Conservation (phyloP, 1,139 yeast species). For the Meyerozyma elateridarum region DNA sequence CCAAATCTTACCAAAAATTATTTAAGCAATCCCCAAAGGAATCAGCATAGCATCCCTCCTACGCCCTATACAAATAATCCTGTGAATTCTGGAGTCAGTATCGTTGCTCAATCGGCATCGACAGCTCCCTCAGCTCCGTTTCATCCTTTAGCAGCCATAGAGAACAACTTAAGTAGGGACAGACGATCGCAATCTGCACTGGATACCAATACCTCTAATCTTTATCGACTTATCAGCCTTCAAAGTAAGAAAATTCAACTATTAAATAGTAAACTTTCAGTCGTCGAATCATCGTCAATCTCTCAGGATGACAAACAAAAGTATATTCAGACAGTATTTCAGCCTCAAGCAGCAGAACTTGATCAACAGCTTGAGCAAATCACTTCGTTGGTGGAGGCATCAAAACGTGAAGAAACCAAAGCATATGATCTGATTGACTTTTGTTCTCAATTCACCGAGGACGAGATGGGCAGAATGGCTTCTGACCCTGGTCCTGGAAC, state of each 20-base stretch:
- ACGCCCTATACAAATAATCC: too few relatives aligned
- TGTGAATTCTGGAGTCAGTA: too few relatives aligned
- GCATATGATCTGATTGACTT: conserved; percentile 3
- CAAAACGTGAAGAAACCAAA: background rate
- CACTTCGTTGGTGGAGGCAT: background rate
- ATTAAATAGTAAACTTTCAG: conserved; percentile 1
- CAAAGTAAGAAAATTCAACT: background rate
- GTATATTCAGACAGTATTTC: background rate
- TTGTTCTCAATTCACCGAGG: conserved; percentile 4
- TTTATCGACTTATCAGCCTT: background rate
- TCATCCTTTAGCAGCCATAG: too few relatives aligned
- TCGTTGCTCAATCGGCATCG: too few relatives aligned
- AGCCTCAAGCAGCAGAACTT: conserved; percentile 1
- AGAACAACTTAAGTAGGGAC: too few relatives aligned
- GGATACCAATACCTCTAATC: background rate
- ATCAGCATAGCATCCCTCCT: too few relatives aligned
- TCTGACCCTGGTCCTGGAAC: too few relatives aligned
- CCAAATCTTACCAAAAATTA: too few relatives aligned
- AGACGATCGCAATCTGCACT: background rate
- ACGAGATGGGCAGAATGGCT: background rate
- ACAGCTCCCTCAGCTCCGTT: too few relatives aligned
- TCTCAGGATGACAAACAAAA: background rate
- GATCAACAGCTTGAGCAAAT: background rate
- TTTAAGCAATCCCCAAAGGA: too few relatives aligned
- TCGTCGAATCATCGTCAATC: background rate